Percentiles rank a stretch among this genome's conserved stretches.
Evolutionary conservation across 345 rosid species (phyloP).

Genomic region (Angophora floribunda): DNA sequence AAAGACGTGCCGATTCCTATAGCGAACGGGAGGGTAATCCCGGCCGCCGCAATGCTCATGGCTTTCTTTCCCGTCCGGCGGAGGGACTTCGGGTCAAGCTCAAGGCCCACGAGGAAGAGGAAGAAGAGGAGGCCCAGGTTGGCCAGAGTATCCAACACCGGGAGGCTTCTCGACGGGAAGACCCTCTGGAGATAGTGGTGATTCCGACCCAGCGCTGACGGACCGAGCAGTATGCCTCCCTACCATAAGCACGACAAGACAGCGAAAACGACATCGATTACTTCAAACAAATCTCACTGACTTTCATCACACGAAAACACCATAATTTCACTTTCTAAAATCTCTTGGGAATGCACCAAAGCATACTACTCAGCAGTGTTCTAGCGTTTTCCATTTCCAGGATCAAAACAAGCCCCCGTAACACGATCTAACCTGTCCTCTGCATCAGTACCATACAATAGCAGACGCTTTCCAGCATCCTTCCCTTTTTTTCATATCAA

Average conservation of each 20-base stretch:
- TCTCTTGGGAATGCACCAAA: neutral
- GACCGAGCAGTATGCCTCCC: constrained; percentile 83
- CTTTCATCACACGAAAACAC: neutral
- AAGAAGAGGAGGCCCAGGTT: constrained; percentile 77
- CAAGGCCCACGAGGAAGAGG: constrained; percentile 67
- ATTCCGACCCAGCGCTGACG: constrained; percentile 66
- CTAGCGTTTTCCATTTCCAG: neutral
- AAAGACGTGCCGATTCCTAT: constrained; percentile 60
- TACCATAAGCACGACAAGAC: neutral
- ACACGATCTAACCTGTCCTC: neutral
- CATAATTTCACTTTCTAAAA: neutral
- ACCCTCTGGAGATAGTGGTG: constrained; percentile 21
- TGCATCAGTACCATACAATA: neutral
- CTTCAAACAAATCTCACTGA: neutral
- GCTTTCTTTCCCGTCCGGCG: constrained; percentile 54
- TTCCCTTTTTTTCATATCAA: neutral
- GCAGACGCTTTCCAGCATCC: neutral
- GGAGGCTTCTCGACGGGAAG: constrained; percentile 45
- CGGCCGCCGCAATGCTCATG: constrained; percentile 51
- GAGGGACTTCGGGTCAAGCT: constrained; percentile 40
- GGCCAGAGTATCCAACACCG: constrained; percentile 72
- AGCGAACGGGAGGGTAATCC: constrained; percentile 49
- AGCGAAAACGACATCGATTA: neutral
- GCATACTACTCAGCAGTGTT: neutral
- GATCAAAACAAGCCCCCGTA: neutral